These are phyloP conservation scores for Aspergillus ruber DNA, from an alignment of 2,329 filamentous ascomycete species.

Conservation along the genomic window DNA sequence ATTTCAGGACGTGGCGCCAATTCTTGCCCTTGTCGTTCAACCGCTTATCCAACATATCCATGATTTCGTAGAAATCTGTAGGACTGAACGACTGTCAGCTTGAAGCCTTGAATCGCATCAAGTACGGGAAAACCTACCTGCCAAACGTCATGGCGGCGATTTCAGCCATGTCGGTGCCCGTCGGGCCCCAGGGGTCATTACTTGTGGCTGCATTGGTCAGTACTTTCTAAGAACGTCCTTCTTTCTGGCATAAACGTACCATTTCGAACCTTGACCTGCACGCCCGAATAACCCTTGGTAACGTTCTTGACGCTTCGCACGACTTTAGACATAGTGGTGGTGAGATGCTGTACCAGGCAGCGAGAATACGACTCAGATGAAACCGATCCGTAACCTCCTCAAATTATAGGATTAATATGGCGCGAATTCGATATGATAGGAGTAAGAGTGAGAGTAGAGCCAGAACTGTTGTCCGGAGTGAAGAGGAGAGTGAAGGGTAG, in stretches of 20 bases:
- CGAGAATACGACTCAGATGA: constrained; percentile 2
- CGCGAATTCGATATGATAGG: too few species aligned
- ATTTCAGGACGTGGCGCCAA: constrained; percentile 97
- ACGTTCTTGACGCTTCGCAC: constrained; percentile 98
- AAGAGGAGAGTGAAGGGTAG: not conserved
- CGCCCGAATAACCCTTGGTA: constrained; percentile 94
- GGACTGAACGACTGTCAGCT: constrained; percentile 50
- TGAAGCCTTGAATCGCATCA: constrained; percentile 3
- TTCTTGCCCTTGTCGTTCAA: constrained; percentile 99
- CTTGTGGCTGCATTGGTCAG: constrained; percentile 68
- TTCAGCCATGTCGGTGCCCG: constrained; percentile 96
- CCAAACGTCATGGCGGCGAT: constrained; percentile 97
- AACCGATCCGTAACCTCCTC: too few species aligned
- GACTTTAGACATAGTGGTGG: constrained; percentile 76
- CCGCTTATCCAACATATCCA: constrained; percentile 99
- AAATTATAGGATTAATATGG: too few species aligned
- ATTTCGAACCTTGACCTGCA: constrained; percentile 98
- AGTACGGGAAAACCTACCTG: constrained; percentile 57
- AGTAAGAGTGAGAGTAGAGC: too few species aligned
- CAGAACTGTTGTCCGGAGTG: too few species aligned
- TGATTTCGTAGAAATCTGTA: constrained; percentile 97
- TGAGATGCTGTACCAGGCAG: constrained; percentile 9
- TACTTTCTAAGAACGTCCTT: constrained; percentile 1
- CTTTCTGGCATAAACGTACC: constrained; percentile 50
- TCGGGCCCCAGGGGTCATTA: constrained; percentile 97